Base-by-base conservation (phyloP, 2,329 filamentous ascomycete genomes). In the Ciborinia camelliae region DNA sequence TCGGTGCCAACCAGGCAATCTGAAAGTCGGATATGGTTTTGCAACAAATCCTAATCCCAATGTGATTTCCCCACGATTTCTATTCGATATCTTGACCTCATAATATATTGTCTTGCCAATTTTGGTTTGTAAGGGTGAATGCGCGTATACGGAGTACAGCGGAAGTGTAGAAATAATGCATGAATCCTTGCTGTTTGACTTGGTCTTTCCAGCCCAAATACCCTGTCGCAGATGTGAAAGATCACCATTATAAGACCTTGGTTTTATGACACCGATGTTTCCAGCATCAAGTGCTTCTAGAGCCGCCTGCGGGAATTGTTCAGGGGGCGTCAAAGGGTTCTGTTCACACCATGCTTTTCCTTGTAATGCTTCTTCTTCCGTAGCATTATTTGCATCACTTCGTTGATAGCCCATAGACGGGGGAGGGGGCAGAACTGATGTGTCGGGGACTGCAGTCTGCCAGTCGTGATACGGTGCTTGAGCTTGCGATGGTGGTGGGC, bases 1-100 rank as follows among this genome's bases (percentile, higher is more conserved):
- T 41, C 90, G 83, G 73, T 95, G 89, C 91, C 90, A 94, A 2
- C 91, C 91, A 0, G 91, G 91, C 66, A 93, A 82, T 9, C 91
- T 84, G 79, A 91, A 94, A 0, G 83, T 81, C 8, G 91, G 91
- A 73, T 92, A 94, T 9, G 91, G 91, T 55, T 89, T 84, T 1
- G 90, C 90, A 0, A 84, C 79, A 75, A 87, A 92, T 12, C 91
- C 91, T 12, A 94, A 74, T 0, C 86, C 89, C 1, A 93, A 78
- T 47, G 77, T 78, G 60, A 82, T 76, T 65, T 83, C 81, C 26
- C 67, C 62, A 26, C 67, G 61, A 64, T 70, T 73, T 63, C 82
- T 77, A 23, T 75, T 71, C 3, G 79, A 76, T 39, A 91, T 79
- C 61, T 80, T 80, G 12, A 92, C 80, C 73, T 94, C 90, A 75